Conservation (phyloP, 768 basidiomycete species). For the Podaxis mareebaensis region DNA sequence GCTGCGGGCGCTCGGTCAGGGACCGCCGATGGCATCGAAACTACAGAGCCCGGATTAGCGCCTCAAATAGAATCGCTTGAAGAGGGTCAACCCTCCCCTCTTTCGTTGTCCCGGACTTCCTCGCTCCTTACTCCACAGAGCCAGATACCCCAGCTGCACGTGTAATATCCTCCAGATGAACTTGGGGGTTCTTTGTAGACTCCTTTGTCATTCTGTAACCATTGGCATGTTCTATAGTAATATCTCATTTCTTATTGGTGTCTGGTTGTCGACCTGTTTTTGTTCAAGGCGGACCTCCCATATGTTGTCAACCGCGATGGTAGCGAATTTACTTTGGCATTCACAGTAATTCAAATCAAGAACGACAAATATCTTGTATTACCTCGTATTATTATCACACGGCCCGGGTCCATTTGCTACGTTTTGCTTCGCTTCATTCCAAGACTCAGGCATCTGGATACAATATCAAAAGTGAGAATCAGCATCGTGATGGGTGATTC, state of each 20-base stretch:
- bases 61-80: slow-evolving; percentile 39
- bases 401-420: not conserved
- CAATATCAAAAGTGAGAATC: not conserved
- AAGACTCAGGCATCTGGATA: not conserved
- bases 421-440: not conserved
- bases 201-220: slow-evolving; percentile 17
- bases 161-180: slow-evolving; percentile 26
- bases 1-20: slow-evolving; percentile 68
- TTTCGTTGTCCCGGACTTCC: slow-evolving; percentile 26
- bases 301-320: not conserved
- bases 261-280: not conserved
- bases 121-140: slow-evolving; percentile 35
- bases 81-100: slow-evolving; percentile 34
- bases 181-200: not conserved
- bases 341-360: not conserved
- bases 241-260: not conserved
- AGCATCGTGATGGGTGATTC: not conserved
- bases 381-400: not conserved
- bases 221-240: slow-evolving; percentile 5
- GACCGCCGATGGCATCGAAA: slow-evolving; percentile 64
- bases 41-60: slow-evolving; percentile 52
- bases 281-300: not conserved
- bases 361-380: not conserved
- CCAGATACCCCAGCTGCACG: slow-evolving; percentile 41
- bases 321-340: not conserved